Percentiles rank a stretch among this genome's conserved stretches.
phyloP scores from a whole-genome alignment of 2,329 filamentous ascomycete genomes.

The Pseudogymnoascus sp. region DNA sequence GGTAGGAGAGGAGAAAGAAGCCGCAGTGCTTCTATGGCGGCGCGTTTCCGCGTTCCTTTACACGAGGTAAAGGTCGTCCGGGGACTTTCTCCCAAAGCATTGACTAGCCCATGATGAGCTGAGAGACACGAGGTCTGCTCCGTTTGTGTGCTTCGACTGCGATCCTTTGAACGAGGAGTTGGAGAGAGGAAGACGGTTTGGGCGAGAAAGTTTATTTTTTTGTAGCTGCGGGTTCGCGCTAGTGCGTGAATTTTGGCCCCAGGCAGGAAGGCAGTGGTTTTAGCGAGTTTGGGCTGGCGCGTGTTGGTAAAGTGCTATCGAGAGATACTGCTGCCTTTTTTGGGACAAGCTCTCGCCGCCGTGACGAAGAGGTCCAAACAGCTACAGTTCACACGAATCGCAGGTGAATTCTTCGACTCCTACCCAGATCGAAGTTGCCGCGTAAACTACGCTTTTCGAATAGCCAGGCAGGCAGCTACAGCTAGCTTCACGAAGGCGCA shows the following conservation, averaged over 20 bases:
- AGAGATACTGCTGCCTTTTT: neutral
- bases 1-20: constrained; percentile 59
- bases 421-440: neutral
- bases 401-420: neutral
- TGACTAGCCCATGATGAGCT: constrained; percentile 29
- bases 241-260: constrained; percentile 1
- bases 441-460: neutral
- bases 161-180: constrained; percentile 98
- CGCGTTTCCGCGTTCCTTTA: constrained; percentile 81
- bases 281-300: neutral
- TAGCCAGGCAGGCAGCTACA: neutral
- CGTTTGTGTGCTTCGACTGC: constrained; percentile 98
- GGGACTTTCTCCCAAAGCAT: constrained; percentile 99
- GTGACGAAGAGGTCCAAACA: neutral
- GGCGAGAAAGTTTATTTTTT: constrained; percentile 3
- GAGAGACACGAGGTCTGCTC: constrained; percentile 44
- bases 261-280: neutral
- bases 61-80: constrained; percentile 64
- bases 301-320: constrained; percentile 5
- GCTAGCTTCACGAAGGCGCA: neutral
- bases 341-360: neutral
- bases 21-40: constrained; percentile 99
- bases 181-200: constrained; percentile 34
- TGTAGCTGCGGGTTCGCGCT: constrained; percentile 1
- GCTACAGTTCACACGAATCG: neutral